Evolutionary conservation across 306 rosid genomes (phyloP), one percentile per base, ranked within the genome.

Genomic region (Vigna angularis): DNA sequence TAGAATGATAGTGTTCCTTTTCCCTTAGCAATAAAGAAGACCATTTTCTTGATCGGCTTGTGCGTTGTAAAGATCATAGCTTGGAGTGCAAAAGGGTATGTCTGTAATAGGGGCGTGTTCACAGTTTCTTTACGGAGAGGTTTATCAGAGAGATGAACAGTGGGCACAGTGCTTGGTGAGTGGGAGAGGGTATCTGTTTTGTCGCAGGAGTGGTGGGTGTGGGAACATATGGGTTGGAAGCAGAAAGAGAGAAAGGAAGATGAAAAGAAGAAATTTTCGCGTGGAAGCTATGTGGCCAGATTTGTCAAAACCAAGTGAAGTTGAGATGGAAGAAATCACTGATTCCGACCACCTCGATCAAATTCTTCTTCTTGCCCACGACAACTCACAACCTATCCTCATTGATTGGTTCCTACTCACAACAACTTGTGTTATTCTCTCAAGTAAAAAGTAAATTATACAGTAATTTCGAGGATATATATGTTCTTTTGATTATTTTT

Each of bases 271-370:
- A 68, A 87, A 89, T 76, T 50, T 89, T 45, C 70, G 83, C 22
- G 88, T 75, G 30, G 82, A 86, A 48, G 95, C 90, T 11, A 83
- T 80, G 82, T 91, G 93, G 93, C 78, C 93, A 2, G 89, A 95
- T 77, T 66, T 84, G 28, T 90, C 93, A 17, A 83, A 77, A 70
- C 91, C 97, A 1, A 70, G 84, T 49, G 13, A 16, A 9, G 30
- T 88, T 3, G 98, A 83, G 68, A 70, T 90, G 97, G 95, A 88
- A 61, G 44, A 88, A 28, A 88, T 95, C 28, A 66, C 84, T 24
- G 93, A 91, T 78, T 68, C 72, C 52, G 93, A 89, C 10, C 96
- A 92, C 0, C 88, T 92, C 0, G 98, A 95, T 83, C 98, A 62
- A 73, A 89, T 94, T 84, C 86, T 94, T 5, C 16, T 71, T 57